Base-by-base conservation (phyloP, 1,139 yeast species). In the Suhomyces guaymorum region DNA sequence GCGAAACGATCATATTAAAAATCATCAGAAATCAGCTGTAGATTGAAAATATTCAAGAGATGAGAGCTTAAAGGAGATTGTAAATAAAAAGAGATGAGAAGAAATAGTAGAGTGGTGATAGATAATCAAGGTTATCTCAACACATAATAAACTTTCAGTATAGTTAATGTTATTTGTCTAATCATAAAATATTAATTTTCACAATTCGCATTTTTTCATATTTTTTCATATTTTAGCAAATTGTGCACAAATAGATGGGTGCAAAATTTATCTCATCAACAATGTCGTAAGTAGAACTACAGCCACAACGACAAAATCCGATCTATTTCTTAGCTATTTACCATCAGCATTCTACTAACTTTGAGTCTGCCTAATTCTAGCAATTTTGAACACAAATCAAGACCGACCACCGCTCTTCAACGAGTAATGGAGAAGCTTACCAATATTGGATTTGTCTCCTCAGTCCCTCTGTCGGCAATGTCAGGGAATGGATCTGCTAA, bases 321-420 rank as follows among this genome's bases (percentile, higher is more conserved):
- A n/a, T n/a, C n/a, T n/a, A n/a, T n/a, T n/a, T n/a, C n/a, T n/a
- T n/a, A n/a, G n/a, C n/a, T n/a, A n/a, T n/a, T n/a, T n/a, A n/a
- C n/a, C n/a, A n/a, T n/a, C n/a, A n/a, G n/a, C n/a, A n/a, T n/a
- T n/a, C n/a, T 22, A 22, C 24, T 22, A 22, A 22, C 24, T 12
- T n/a, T 10, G 7, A 22, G 24, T 10, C 13, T 12, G 13, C 24
- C 24, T n/a, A 8, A 10, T 5, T 17, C 23, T 5, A n/a, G 16
- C 11, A 28, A 26, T 7, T 23, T 25, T 16, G 32, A 26, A 15
- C 5, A 13, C 19, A 25, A 25, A n/a, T n/a, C 45, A 4, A 28
- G 68, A 24, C 68, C 69, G 3, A 42, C 57, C 3, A 59, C 67
- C 0, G 63, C 69, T 1, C 38, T 64, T 16, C 59, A 57, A 20